These are phyloP conservation scores for Escovopsis sp. DNA, from an alignment of 2,329 filamentous ascomycete species.

Conservation along the genomic window DNA sequence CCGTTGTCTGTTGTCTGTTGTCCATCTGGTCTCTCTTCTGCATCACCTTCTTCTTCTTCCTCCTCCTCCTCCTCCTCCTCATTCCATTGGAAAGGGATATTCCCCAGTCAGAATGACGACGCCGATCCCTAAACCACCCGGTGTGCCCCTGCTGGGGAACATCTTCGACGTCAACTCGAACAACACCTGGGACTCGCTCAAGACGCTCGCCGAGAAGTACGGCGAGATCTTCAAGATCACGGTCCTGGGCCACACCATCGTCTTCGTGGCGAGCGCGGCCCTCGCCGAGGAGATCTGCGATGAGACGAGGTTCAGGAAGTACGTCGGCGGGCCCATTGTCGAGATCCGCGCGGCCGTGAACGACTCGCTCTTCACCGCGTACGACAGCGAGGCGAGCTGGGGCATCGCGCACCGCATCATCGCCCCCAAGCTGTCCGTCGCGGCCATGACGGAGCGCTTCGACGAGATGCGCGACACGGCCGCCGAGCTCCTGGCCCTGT, in stretches of 20 bases:
- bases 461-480: slow-evolving; percentile 34
- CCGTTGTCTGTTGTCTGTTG: no score
- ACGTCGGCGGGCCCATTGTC: slow-evolving; percentile 35
- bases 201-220: slow-evolving; percentile 20
- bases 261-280: slow-evolving; percentile 33
- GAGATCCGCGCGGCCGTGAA: slow-evolving; percentile 36
- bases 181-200: slow-evolving; percentile 24
- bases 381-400: slow-evolving; percentile 32
- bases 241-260: slow-evolving; percentile 17
- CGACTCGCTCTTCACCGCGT: slow-evolving; percentile 38
- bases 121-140: slow-evolving; percentile 21
- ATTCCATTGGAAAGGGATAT: not conserved
- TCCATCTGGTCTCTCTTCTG: not conserved
- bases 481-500: slow-evolving; percentile 34
- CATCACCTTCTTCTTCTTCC: not conserved
- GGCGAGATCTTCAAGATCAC: slow-evolving; percentile 26
- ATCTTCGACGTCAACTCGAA: slow-evolving; percentile 19
- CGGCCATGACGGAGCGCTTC: slow-evolving; percentile 21
- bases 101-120: slow-evolving; percentile 13
- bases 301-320: slow-evolving; percentile 39
- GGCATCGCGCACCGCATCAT: slow-evolving; percentile 37
- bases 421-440: slow-evolving; percentile 27
- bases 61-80: no score
- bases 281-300: slow-evolving; percentile 37
- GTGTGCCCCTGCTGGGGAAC: slow-evolving; percentile 23